phyloP scores from a whole-genome alignment of 2,329 filamentous ascomycete genomes.

The Sporothrix humicola region DNA sequence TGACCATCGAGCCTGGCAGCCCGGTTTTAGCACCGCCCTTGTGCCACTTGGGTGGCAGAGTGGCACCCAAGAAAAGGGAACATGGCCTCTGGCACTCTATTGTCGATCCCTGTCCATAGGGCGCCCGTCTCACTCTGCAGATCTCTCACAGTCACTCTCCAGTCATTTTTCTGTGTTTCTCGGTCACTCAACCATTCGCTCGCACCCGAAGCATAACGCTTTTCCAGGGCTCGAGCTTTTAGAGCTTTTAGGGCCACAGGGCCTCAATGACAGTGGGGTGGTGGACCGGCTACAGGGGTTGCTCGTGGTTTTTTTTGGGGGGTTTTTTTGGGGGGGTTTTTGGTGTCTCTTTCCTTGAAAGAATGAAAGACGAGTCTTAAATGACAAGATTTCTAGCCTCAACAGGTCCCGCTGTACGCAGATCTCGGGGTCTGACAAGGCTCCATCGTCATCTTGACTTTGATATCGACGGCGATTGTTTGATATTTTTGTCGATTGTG shows the following conservation, averaged over 20 bases:
- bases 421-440: slow-evolving; percentile 10
- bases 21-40: neutral
- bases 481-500: neutral
- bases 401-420: neutral
- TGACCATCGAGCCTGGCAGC: neutral
- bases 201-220: neutral
- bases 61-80: no score
- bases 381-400: neutral
- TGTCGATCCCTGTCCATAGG: slow-evolving; percentile 1
- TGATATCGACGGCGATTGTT: slow-evolving; percentile 9
- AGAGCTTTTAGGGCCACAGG: no score
- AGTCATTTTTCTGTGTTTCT: neutral
- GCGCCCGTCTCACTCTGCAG: slow-evolving; percentile 18
- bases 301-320: slow-evolving; percentile 3
- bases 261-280: neutral
- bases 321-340: no score
- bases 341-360: no score
- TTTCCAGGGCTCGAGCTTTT: neutral
- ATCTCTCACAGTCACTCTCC: neutral
- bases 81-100: neutral
- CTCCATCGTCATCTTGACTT: slow-evolving; percentile 14
- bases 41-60: neutral
- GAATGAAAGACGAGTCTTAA: neutral
- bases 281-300: neutral
- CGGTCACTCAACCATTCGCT: neutral